Percentiles rank a stretch among this genome's conserved stretches.
Conservation (phyloP, 495 filamentous ascomycete genomes). For the Aspergillus bertholletiae region DNA sequence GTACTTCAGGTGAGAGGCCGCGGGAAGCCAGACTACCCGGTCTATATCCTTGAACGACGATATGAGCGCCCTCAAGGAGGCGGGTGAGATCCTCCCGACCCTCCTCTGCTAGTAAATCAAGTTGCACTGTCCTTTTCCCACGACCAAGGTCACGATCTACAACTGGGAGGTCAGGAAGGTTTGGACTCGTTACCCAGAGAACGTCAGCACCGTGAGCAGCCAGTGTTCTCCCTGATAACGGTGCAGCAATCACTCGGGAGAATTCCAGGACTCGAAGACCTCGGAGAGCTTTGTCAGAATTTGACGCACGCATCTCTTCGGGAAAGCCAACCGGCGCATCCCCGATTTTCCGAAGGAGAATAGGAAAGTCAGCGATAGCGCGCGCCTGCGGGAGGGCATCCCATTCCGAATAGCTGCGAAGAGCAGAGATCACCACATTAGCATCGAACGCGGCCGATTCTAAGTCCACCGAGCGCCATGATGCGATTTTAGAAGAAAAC, state of each 20-base stretch:
- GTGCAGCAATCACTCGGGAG: conserved; percentile 50
- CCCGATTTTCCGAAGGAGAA: conserved; percentile 27
- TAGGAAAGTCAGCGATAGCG: conserved; percentile 35
- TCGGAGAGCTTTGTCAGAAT: conserved; percentile 18
- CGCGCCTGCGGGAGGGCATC: conserved; percentile 35
- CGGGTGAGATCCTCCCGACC: conserved; percentile 42
- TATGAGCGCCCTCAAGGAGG: conserved; percentile 45
- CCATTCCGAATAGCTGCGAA: conserved; percentile 38
- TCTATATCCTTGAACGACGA: conserved; percentile 55
- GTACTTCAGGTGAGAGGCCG: conserved; percentile 43
- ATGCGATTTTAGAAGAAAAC: conserved; percentile 22
- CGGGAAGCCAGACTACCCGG: conserved; percentile 52
- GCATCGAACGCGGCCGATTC: conserved; percentile 26
- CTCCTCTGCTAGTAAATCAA: conserved; percentile 46
- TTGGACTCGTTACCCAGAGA: conserved; percentile 58
- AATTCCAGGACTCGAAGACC: conserved; percentile 51
- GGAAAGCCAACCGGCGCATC: conserved; percentile 15
- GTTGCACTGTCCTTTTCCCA: conserved; percentile 48
- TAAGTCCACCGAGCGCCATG: conserved; percentile 35
- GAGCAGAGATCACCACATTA: conserved; percentile 33
- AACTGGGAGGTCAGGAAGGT: conserved; percentile 60
- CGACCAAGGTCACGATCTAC: conserved; percentile 66
- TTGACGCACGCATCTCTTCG: background rate
- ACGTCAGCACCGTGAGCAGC: conserved; percentile 59
- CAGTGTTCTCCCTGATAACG: conserved; percentile 52